Conservation (phyloP, 148 eudicot genomes). For the Nyssa sinensis region DNA sequence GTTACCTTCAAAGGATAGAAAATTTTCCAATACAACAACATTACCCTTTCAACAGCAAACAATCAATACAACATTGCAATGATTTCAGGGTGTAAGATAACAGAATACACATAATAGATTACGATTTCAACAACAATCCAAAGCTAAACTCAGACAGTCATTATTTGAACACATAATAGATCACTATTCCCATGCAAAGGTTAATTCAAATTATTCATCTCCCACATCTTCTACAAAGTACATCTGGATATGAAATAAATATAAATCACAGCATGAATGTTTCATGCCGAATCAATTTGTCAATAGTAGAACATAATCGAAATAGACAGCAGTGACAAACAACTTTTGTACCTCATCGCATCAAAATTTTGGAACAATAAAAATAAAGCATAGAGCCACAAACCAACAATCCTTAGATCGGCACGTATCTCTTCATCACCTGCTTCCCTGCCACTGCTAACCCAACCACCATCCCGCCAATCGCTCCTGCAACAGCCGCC, state of each 20-base stretch:
- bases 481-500: constrained; percentile 84
- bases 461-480: constrained; percentile 75
- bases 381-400: constrained; percentile 4
- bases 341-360: background rate
- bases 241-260: background rate
- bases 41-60: background rate
- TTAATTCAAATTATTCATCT: constrained; percentile 9
- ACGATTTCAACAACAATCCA: too few species aligned
- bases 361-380: constrained; percentile 12
- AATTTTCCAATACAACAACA: background rate
- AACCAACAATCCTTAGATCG: constrained; percentile 10
- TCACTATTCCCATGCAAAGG: background rate
- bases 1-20: background rate
- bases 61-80: too few species aligned
- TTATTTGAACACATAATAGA: too few species aligned
- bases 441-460: constrained; percentile 66
- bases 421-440: constrained; percentile 56
- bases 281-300: too few species aligned
- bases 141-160: too few species aligned
- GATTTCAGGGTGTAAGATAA: too few species aligned
- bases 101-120: too few species aligned
- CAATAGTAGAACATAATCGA: background rate
- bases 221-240: background rate
- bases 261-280: background rate
- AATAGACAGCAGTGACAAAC: background rate